These are phyloP conservation scores for Diatrype stigma DNA, from an alignment of 2,329 filamentous ascomycete genomes.

Conservation along the genomic window DNA sequence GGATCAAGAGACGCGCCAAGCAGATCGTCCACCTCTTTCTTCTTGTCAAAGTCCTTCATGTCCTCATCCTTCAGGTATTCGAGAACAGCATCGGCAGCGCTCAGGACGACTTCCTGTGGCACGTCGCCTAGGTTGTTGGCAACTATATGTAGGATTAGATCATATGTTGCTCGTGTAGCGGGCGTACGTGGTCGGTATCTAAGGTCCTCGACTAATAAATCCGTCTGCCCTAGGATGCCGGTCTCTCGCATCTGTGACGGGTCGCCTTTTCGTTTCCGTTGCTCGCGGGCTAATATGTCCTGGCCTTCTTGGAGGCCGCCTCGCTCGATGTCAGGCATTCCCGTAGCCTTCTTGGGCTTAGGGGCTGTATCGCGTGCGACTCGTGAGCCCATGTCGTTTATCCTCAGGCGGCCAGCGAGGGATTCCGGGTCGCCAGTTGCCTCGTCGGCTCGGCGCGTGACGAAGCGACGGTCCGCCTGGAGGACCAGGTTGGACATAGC, in stretches of 20 bases:
- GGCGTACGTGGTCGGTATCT: conserved; percentile 88
- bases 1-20: conserved; percentile 76
- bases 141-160: conserved; percentile 88
- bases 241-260: conserved; percentile 64
- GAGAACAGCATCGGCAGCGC: conserved; percentile 85
- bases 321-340: conserved; percentile 66
- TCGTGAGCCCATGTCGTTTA: conserved; percentile 89
- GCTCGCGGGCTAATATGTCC: conserved; percentile 77
- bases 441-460: conserved; percentile 88
- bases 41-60: conserved; percentile 96
- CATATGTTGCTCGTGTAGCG: conserved; percentile 87
- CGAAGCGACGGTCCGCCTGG: conserved; percentile 97
- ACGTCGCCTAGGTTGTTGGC: conserved; percentile 88
- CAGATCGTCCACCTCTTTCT: conserved; percentile 94
- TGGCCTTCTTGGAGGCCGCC: conserved; percentile 75
- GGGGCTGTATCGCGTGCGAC: conserved; percentile 76
- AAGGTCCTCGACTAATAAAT: conserved; percentile 85
- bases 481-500: conserved; percentile 99
- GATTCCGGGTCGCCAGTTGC: conserved; percentile 97
- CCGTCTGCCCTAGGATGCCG: conserved; percentile 77
- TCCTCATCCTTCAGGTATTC: conserved; percentile 94
- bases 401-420: conserved; percentile 86
- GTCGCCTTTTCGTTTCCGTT: conserved; percentile 81
- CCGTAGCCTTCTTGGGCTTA: conserved; percentile 71
- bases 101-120: conserved; percentile 83